Evolutionary conservation across 768 basidiomycete genomes (phyloP).

Genomic region (Fomitopsis pulvina): DNA sequence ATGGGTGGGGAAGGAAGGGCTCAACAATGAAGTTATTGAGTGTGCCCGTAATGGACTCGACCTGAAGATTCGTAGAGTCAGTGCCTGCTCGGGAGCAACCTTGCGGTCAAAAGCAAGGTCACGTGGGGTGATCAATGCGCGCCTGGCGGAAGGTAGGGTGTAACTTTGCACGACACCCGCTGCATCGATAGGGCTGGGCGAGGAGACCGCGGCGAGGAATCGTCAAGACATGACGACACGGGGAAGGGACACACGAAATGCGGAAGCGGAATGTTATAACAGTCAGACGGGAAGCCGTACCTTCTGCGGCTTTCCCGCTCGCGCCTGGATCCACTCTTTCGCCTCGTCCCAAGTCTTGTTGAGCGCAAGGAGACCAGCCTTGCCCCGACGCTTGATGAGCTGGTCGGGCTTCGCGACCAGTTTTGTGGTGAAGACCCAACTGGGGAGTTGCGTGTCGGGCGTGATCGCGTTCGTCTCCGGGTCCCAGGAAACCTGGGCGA

Average conservation of each 20-base stretch:
- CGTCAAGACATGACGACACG: background rate
- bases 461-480: constrained; percentile 55
- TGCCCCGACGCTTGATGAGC: constrained; percentile 98
- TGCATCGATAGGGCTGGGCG: background rate
- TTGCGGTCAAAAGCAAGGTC: too few species aligned
- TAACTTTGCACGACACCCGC: background rate
- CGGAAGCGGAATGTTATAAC: background rate
- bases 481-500: constrained; percentile 89
- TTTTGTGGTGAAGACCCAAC: constrained; percentile 80
- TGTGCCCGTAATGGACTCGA: constrained; percentile 90
- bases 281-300: constrained; percentile 30
- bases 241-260: background rate
- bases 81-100: background rate
- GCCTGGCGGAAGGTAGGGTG: too few species aligned
- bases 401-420: constrained; percentile 97
- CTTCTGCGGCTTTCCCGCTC: constrained; percentile 90
- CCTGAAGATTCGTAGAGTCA: constrained; percentile 36
- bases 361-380: constrained; percentile 90
- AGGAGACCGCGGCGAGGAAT: background rate
- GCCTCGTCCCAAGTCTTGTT: constrained; percentile 92
- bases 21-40: constrained; percentile 98
- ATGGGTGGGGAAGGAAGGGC: constrained; percentile 95
- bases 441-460: constrained; percentile 54
- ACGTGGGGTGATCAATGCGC: too few species aligned
- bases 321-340: constrained; percentile 77